Base-by-base conservation (phyloP, 1,139 yeast genomes). In the Candida tropicalis region DNA sequence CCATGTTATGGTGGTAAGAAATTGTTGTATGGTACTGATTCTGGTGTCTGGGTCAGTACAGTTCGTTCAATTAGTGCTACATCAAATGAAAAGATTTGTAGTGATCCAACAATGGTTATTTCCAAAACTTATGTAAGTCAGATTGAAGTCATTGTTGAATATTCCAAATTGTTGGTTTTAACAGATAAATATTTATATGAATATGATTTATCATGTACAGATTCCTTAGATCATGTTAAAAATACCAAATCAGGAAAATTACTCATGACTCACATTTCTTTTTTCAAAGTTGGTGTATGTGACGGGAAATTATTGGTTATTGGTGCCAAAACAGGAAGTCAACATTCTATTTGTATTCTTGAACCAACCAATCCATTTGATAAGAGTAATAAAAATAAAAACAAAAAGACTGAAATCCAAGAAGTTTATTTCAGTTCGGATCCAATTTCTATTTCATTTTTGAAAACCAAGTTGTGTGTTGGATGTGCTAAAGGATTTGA, bases 401-500 rank as follows among this genome's bases (percentile, higher is more conserved):
- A 84, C 66, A 83, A 81, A 57, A 80, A 84, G 58, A 73, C 75
- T 49, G 87, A 83, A 42, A 74, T 80, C n/a, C 76, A 82, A 42
- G 98, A 93, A 58, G 84, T 91, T 34, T 75, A 76, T 33, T 89
- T 93, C 60, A 82, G 82, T 36, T 85, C 96, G 6, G 98, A 93
- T 55, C 96, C 97, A 3, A 85, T 91, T 25, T 87, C 96, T 4
- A 86, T 93, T 23, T 90, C 97, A 28, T 93, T 93, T 58, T 72
- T 93, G 64, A 88, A 91, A 61, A 83, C 93, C 6, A 87, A 86
- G 57, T 70, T 93, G 48, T 91, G 98, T 70, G 87, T 93, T 51
- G 99, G 99, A 16, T 93, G 99, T 59, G 85, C 96, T 36, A 89
- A 87, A 60, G 99, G 99, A 1, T 93, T 93, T 69, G 98, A 93